Base-by-base conservation (phyloP, 2,329 filamentous ascomycete genomes). In the Colletotrichum lupini region DNA sequence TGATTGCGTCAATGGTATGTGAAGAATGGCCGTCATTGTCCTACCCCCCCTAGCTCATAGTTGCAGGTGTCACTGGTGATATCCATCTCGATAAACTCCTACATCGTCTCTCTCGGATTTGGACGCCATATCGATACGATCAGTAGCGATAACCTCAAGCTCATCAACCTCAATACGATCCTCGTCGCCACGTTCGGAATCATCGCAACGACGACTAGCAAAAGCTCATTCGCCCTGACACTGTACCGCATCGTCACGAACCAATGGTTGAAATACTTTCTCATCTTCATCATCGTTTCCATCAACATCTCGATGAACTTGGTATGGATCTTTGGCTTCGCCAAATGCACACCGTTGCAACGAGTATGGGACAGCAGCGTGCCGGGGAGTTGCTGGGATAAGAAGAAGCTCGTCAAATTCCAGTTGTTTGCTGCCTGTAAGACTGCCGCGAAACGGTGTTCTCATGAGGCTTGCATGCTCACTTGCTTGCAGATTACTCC, bases 1-100 rank as follows among this genome's bases (percentile, higher is more conserved):
- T 83, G 59, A 77, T 83, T n/a, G 71, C 74, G 11, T 76, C 81
- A 12, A 82, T 81, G 81, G 81, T 83, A 79, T 46, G 81, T 80
- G 16, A n/a, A 37, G 19, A n/a, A 49, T 2, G 7, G 19, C 19
- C 26, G 22, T 26, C 12, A 19, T 9, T 57, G 11, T 3, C 22
- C 16, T 11, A 6, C 1, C 6, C 6, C 7, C 24, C 4, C 59
- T 63, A 24, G 52, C 22, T 24, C 12, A 16, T 6, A 9, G 12
- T 7, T 35, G 9, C 28, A 7, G 19, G 46, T 28, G 16, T 28
- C 22, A 57, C 64, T 82, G 60, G 62, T 73, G 30, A 80, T 81
- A 4, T 75, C 79, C 46, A 77, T 79, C 11, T 77, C 80, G 5
- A 78, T 82, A 67, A 79, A 81, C 24, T 78, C 79, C 1, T 80